phyloP scores from a whole-genome alignment of 352 stramenopile species.

The Pythium insidiosum region DNA sequence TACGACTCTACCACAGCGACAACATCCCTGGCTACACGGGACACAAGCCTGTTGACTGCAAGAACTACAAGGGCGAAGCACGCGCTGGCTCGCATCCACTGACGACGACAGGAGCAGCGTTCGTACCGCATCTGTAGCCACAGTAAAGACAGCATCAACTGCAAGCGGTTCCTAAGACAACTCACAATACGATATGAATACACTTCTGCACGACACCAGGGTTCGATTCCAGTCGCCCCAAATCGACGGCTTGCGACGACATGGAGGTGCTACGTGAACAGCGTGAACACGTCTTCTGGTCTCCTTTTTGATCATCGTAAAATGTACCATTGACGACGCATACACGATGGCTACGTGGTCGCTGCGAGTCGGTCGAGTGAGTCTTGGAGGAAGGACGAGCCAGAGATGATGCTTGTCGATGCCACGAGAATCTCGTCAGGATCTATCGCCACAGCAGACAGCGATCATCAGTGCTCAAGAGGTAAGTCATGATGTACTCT shows the following conservation, averaged over 20 bases:
- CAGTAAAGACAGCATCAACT: too few species aligned
- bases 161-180: too few species aligned
- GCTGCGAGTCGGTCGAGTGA: conserved; percentile 35
- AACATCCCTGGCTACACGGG: conserved; percentile 82
- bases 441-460: conserved; percentile 21
- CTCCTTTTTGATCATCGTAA: too few species aligned
- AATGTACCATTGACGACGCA: too few species aligned
- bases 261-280: too few species aligned
- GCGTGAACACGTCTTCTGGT: too few species aligned
- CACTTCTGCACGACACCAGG: too few species aligned
- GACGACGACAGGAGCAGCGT: conserved; percentile 59
- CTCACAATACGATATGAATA: too few species aligned
- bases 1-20: conserved; percentile 74
- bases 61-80: conserved; percentile 74
- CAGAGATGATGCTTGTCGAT: conserved; percentile 49
- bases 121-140: conserved; percentile 41
- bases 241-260: too few species aligned
- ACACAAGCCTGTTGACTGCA: conserved; percentile 66
- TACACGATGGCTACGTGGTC: conserved; percentile 21
- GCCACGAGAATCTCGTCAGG: conserved; percentile 49
- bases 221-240: too few species aligned
- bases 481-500: too few species aligned
- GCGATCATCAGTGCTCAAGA: too few species aligned
- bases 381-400: conserved; percentile 38
- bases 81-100: conserved; percentile 40